Conservation (phyloP, 73 alveolate species). For the Tetrahymena thermophila region DNA sequence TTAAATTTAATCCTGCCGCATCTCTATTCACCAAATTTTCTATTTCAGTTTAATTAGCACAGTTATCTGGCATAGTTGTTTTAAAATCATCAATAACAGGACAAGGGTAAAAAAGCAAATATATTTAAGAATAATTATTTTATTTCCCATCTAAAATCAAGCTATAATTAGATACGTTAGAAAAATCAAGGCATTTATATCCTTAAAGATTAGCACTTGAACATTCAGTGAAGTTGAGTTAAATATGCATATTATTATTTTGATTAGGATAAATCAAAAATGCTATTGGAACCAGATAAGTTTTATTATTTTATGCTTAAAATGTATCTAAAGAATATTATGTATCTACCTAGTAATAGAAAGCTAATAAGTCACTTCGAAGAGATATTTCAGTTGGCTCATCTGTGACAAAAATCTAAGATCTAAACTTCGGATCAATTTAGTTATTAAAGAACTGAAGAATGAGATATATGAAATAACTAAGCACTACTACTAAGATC, state of each 20-base stretch:
- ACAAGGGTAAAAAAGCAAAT: neutral
- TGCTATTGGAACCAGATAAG: neutral
- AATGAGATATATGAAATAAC: no score
- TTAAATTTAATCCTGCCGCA: neutral
- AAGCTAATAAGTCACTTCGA: no score
- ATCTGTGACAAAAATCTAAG: no score
- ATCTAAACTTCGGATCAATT: no score
- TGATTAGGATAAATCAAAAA: no score
- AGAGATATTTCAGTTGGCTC: no score
- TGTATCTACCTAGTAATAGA: no score
- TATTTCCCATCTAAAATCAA: neutral
- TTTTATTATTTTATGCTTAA: no score
- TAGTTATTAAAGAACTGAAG: no score
- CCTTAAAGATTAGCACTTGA: neutral
- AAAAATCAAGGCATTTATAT: neutral
- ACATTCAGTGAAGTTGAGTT: neutral
- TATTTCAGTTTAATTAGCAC: neutral
- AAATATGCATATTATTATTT: no score
- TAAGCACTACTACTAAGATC: no score
- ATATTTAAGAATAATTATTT: neutral
- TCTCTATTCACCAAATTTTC: neutral
- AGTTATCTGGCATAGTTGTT: neutral
- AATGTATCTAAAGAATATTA: no score
- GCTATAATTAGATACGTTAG: neutral
- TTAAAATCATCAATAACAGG: neutral